Evolutionary conservation across 2,329 filamentous ascomycete genomes (phyloP).

Genomic region (Acarospora socialis): DNA sequence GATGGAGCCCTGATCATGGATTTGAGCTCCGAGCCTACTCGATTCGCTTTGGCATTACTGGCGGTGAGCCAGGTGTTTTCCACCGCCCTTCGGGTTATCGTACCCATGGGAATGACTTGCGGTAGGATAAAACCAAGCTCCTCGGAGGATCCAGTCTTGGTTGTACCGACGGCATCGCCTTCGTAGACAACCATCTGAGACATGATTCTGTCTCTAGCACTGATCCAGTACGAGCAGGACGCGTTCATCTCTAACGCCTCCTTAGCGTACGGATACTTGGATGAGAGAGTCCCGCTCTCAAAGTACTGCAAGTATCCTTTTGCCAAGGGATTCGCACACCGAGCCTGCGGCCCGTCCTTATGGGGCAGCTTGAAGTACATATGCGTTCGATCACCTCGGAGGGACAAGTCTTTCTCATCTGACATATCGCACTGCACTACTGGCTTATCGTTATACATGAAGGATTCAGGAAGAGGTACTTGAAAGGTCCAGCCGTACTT

Average conservation of each 20-base stretch:
- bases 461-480: slow-evolving; percentile 48
- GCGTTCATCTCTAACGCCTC: slow-evolving; percentile 97
- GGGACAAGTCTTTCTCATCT: slow-evolving; percentile 51
- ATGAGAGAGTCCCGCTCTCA: slow-evolving; percentile 74
- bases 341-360: slow-evolving; percentile 76
- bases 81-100: slow-evolving; percentile 82
- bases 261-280: slow-evolving; percentile 79
- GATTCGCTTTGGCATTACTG: slow-evolving; percentile 89
- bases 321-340: slow-evolving; percentile 76
- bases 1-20: slow-evolving; percentile 87
- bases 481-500: slow-evolving; percentile 86
- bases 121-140: slow-evolving; percentile 76
- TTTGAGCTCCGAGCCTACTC: slow-evolving; percentile 92
- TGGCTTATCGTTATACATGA: slow-evolving; percentile 55
- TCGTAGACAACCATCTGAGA: slow-evolving; percentile 92
- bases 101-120: slow-evolving; percentile 96
- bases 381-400: slow-evolving; percentile 52
- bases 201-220: slow-evolving; percentile 79
- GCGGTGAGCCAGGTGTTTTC: slow-evolving; percentile 98
- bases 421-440: slow-evolving; percentile 62
- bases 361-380: slow-evolving; percentile 89
- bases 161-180: slow-evolving; percentile 35
- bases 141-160: slow-evolving; percentile 13
- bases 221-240: slow-evolving; percentile 98
- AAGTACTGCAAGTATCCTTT: slow-evolving; percentile 87